Percentiles rank a stretch among this genome's conserved stretches.
Conservation (phyloP, 2,329 filamentous ascomycete species). For the Penicillium sp. region DNA sequence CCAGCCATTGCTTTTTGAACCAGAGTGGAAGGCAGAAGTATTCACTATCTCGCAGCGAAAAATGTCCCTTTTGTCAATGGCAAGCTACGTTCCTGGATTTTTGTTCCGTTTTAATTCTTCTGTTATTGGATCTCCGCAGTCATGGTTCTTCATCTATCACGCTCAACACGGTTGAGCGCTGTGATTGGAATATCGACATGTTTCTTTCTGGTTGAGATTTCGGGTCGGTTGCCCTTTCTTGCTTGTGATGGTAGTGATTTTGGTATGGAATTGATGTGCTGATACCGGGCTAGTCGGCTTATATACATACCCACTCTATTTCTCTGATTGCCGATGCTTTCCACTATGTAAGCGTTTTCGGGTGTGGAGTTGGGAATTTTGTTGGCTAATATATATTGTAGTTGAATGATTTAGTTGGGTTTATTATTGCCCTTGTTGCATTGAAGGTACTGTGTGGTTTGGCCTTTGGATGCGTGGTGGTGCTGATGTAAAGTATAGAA, state of each 20-base stretch:
- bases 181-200: slow-evolving; percentile 34
- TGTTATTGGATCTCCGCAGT: background rate
- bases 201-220: slow-evolving; percentile 37
- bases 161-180: slow-evolving; percentile 30
- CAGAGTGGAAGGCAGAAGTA: slow-evolving; percentile 3
- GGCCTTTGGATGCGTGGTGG: background rate
- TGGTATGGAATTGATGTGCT: background rate
- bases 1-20: slow-evolving; percentile 11
- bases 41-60: background rate
- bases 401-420: slow-evolving; percentile 71
- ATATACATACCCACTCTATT: slow-evolving; percentile 69
- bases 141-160: slow-evolving; percentile 31
- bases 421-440: slow-evolving; percentile 65
- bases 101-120: background rate
- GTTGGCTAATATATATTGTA: slow-evolving; percentile 33
- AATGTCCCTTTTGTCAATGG: background rate
- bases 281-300: slow-evolving; percentile 56
- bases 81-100: background rate
- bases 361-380: background rate
- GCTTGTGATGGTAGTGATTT: background rate
- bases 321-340: slow-evolving; percentile 76
- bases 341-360: slow-evolving; percentile 62
- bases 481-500: slow-evolving; percentile 39
- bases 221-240: slow-evolving; percentile 19
- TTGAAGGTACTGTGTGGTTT: slow-evolving; percentile 51